Conservation (phyloP, 352 stramenopile species). For the Globisporangium carolinianum region DNA sequence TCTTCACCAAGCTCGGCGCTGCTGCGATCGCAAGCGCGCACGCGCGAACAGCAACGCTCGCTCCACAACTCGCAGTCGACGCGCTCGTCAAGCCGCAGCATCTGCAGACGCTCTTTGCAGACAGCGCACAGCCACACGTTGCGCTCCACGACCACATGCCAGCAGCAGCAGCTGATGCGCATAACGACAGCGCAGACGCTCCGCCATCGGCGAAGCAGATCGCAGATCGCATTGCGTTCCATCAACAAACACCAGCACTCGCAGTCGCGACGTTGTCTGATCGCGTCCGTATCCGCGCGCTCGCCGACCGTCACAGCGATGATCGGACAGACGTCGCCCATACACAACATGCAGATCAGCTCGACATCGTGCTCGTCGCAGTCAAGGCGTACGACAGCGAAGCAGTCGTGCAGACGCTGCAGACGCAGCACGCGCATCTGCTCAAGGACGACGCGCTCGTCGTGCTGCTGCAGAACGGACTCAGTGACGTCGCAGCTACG, state of each 20-base stretch:
- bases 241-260: neutral
- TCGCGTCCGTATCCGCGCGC: constrained; percentile 27
- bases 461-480: constrained; percentile 66
- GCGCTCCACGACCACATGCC: constrained; percentile 6
- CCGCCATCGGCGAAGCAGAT: neutral
- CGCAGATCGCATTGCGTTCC: constrained; percentile 2
- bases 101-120: constrained; percentile 16
- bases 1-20: constrained; percentile 46
- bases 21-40: constrained; percentile 13
- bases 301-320: constrained; percentile 12
- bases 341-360: constrained; percentile 6
- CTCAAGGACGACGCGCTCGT: constrained; percentile 40
- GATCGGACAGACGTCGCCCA: neutral
- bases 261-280: constrained; percentile 5
- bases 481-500: constrained; percentile 28
- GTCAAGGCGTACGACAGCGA: constrained; percentile 68
- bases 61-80: constrained; percentile 21
- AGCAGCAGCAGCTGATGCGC: neutral
- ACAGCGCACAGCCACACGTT: neutral
- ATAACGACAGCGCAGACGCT: constrained; percentile 1
- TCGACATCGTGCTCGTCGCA: constrained; percentile 57
- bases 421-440: constrained; percentile 19
- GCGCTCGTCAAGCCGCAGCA: constrained; percentile 46
- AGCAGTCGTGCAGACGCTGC: constrained; percentile 27
- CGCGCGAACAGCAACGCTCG: neutral